Base-by-base conservation (phyloP, 2,329 filamentous ascomycete species). In the Stagonosporopsis rhizophila region DNA sequence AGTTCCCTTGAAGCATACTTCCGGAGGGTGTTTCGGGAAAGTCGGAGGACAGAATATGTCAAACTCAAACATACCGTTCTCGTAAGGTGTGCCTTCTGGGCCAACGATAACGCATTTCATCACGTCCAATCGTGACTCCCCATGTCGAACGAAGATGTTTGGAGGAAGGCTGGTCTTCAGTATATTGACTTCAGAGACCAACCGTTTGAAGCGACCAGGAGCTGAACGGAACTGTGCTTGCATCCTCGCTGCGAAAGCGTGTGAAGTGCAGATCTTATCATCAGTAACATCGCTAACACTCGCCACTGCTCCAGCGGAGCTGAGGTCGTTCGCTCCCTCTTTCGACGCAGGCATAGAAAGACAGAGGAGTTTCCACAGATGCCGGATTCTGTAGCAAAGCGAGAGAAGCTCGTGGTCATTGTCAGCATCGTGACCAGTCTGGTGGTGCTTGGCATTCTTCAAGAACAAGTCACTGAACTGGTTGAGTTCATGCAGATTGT, bases 41-140 rank as follows among this genome's bases (percentile, higher is more conserved):
- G 75, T 60, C 0, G 27, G 12, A 7, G 68, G 65, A 45, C 80
- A 82, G 30, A 78, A 78, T 28, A 85, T 61, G 61, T 85, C 82
- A 54, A 85, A 85, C 60, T 85, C 82, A 61, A 84, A 85, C 3
- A 85, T 63, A 0, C 83, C 83, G 38, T 81, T 74, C 59, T 82
- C 82, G 65, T 85, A 85, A 14, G 83, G 83, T 6, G 82, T 84
- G 14, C 70, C 79, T 4, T 62, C 61, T 0, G 83, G 81, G 0
- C 83, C 83, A 19, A 81, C 71, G 44, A 85, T 82, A 22, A 83
- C 52, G 19, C 78, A 67, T 64, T 83, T 84, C 69, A 85, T 77
- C n/a, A 81, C 58, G 59, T 85, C 82, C 0, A 80, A 74, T 1
- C 82, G 75, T 8, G 75, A 76, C 11, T 73, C 66, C 14, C 77